These are phyloP conservation scores for Yamadazyma jaroonii DNA, from an alignment of 1,139 yeast genomes.

Conservation along the genomic window DNA sequence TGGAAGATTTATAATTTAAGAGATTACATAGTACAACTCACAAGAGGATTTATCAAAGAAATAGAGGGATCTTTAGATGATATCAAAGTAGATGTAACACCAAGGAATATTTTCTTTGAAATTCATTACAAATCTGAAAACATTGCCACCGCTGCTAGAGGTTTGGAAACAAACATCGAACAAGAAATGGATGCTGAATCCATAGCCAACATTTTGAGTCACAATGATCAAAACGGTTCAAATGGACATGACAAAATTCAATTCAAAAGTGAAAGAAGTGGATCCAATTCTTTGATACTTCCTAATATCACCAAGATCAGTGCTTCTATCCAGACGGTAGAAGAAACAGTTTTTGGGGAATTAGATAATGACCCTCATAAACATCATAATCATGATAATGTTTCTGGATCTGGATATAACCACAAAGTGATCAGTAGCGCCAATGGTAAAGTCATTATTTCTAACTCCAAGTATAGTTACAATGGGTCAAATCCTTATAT, in stretches of 20 bases:
- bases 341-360: conserved; percentile 65
- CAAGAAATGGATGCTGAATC: conserved; percentile 5
- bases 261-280: conserved; percentile 11
- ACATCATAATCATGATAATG: conserved; percentile 15
- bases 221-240: background rate
- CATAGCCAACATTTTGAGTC: conserved; percentile 1
- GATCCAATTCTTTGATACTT: conserved; percentile 25
- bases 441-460: conserved; percentile 35
- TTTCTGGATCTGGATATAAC: conserved; percentile 11
- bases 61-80: conserved; percentile 11
- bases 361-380: conserved; percentile 30
- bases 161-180: conserved; percentile 10
- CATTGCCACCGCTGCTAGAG: conserved; percentile 15
- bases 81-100: conserved; percentile 25
- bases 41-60: conserved; percentile 24
- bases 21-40: conserved; percentile 64
- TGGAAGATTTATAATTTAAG: conserved; percentile 80
- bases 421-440: conserved; percentile 36
- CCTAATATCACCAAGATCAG: conserved; percentile 32
- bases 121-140: conserved; percentile 49
- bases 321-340: conserved; percentile 56
- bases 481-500: conserved; percentile 67
- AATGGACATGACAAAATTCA: conserved; percentile 1
- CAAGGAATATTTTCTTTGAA: conserved; percentile 69
- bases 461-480: conserved; percentile 53